Percentiles rank a stretch among this genome's conserved stretches.
These are phyloP conservation scores for Blastomyces silverae DNA, from an alignment of 2,329 filamentous ascomycete genomes.

Conservation along the genomic window DNA sequence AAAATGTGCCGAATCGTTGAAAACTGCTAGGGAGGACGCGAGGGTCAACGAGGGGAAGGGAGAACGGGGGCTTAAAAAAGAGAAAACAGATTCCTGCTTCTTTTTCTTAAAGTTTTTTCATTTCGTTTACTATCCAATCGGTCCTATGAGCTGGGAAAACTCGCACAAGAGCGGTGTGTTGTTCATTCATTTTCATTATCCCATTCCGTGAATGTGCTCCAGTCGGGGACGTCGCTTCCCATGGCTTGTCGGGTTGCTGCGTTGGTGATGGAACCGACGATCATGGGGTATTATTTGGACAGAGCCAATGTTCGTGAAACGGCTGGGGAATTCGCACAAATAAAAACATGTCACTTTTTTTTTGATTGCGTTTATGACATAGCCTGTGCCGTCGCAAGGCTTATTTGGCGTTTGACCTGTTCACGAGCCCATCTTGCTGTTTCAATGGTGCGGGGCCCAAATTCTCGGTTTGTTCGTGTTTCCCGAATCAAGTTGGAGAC, in stretches of 20 bases:
- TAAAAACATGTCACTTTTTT: slow-evolving; percentile 15
- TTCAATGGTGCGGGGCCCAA: slow-evolving; percentile 74
- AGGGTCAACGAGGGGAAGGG: background rate
- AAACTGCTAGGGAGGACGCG: background rate
- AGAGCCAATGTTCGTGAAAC: background rate
- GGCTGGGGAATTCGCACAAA: background rate
- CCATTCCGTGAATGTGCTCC: background rate
- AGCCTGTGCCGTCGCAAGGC: slow-evolving; percentile 33
- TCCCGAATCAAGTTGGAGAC: slow-evolving; percentile 84
- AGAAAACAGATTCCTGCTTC: slow-evolving; percentile 6
- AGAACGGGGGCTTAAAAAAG: background rate
- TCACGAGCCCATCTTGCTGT: slow-evolving; percentile 96
- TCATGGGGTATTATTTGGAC: slow-evolving; percentile 1
- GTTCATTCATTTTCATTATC: background rate
- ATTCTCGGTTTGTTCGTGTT: slow-evolving; percentile 82
- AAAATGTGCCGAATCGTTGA: background rate
- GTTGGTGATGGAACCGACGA: background rate
- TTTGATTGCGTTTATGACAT: slow-evolving; percentile 33
- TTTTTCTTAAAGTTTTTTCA: too few relatives aligned
- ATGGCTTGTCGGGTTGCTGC: slow-evolving; percentile 17
- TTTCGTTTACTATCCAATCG: slow-evolving; percentile 9
- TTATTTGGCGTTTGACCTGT: slow-evolving; percentile 82
- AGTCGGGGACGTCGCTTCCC: slow-evolving; percentile 23
- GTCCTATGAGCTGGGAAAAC: slow-evolving; percentile 6
- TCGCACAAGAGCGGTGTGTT: background rate